Conservation (phyloP, 2,329 filamentous ascomycete species). For the Leptosphaerulina australis region DNA sequence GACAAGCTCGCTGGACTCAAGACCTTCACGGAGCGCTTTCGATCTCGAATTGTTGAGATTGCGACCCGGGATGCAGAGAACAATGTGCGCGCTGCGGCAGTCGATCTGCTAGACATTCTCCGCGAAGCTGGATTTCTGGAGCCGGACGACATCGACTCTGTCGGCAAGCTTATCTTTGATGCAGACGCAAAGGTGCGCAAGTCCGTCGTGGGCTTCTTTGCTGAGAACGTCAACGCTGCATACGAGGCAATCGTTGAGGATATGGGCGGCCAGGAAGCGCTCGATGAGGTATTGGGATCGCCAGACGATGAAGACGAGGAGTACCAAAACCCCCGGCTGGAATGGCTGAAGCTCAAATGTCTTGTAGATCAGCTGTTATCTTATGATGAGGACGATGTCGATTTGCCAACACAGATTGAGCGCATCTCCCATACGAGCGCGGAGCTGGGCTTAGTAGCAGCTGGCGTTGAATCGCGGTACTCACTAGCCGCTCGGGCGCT, state of each 20-base stretch:
- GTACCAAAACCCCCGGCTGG: constrained; percentile 74
- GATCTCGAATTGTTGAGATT: constrained; percentile 87
- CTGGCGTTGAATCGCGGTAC: constrained; percentile 77
- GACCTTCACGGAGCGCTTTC: constrained; percentile 92
- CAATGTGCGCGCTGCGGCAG: constrained; percentile 76
- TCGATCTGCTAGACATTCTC: constrained; percentile 81
- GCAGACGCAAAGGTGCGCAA: constrained; percentile 83
- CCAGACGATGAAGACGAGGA: constrained; percentile 75
- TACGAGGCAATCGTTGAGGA: constrained; percentile 82
- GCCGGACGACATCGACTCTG: constrained; percentile 85
- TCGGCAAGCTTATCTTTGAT: constrained; percentile 89
- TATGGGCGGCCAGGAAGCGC: constrained; percentile 76
- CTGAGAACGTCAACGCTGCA: constrained; percentile 81
- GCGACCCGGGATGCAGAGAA: constrained; percentile 84
- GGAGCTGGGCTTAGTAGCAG: constrained; percentile 60
- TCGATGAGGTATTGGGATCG: constrained; percentile 75
- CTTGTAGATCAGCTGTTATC: constrained; percentile 80
- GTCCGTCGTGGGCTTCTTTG: constrained; percentile 88
- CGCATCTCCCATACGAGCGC: constrained; percentile 49
- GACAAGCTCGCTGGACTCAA: constrained; percentile 77
- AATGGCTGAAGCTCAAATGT: constrained; percentile 92
- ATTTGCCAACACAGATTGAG: constrained; percentile 58
- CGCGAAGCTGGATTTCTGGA: constrained; percentile 86
- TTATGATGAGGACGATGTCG: constrained; percentile 74
- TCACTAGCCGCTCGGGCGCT: constrained; percentile 84